phyloP scores from a whole-genome alignment of 1,139 yeast genomes.

The Trichomonascaceae sp. region DNA sequence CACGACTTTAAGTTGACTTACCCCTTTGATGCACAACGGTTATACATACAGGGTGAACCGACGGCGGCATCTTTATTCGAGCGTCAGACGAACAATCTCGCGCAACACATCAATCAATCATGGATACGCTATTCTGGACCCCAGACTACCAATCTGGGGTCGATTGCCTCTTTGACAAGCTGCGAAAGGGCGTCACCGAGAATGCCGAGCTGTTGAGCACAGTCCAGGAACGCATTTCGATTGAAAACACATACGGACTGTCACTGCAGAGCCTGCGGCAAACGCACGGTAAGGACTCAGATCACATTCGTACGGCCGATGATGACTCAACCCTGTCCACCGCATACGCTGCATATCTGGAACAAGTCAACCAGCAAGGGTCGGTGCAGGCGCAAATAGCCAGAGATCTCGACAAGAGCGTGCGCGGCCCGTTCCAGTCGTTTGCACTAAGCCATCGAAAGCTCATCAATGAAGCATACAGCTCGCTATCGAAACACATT shows the following conservation, averaged over 20 bases:
- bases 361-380: constrained; percentile 49
- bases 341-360: constrained; percentile 38
- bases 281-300: constrained; percentile 29
- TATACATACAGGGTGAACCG: too few relatives aligned
- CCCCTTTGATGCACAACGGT: too few relatives aligned
- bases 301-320: too few relatives aligned
- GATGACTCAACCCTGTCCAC: constrained; percentile 35
- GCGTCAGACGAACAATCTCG: too few relatives aligned
- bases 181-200: constrained; percentile 56
- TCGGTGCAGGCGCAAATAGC: constrained; percentile 51
- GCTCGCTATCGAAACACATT: constrained; percentile 34
- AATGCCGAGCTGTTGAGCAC: constrained; percentile 50
- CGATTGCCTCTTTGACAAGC: constrained; percentile 44
- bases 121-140: constrained; percentile 44
- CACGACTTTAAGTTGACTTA: too few relatives aligned
- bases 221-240: constrained; percentile 51
- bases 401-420: constrained; percentile 41
- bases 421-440: constrained; percentile 53
- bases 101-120: too few relatives aligned
- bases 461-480: constrained; percentile 47
- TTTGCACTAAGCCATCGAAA: constrained; percentile 64
- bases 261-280: constrained; percentile 32
- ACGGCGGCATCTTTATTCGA: too few relatives aligned
- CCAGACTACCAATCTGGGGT: constrained; percentile 50
- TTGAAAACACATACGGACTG: constrained; percentile 49